Base-by-base conservation (phyloP, 225 moss, liverwort and hornwort species). In the Marchantia paleacea region DNA sequence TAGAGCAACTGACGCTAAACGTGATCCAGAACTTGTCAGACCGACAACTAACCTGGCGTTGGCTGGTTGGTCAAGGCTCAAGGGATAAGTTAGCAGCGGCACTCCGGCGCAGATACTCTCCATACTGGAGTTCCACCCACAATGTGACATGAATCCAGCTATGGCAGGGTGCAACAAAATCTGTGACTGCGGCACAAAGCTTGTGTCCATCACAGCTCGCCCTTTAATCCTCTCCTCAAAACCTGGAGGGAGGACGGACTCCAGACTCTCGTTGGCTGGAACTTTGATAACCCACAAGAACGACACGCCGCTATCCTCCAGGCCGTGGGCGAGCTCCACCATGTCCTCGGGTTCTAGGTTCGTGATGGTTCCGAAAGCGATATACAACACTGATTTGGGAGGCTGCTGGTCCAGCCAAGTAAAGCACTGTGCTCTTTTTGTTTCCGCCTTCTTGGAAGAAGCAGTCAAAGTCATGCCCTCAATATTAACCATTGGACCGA, bases 71-170 rank as follows among this genome's bases (percentile, higher is more conserved):
- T 86, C 86, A 2, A 52, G 25, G 50, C 51, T 0, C 19, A 83
- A 0, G 0, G 91, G 91, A 89, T 90, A 93, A 16, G 90, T 84
- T 71, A 91, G 67, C 12, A 93, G 15, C 18, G 90, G 87, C 55
- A 91, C 80, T 52, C 90, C 86, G 0, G 29, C 63, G 78, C 89
- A 89, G 49, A 91, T 81, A 79, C 89, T 79, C 81, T 90, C 92
- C 26, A 89, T 79, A 1, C 30, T 57, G 18, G 92, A 90, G 74
- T 88, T 91, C 91, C 90, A 91, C 13, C 91, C 90, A 30, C 86
- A 91, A 52, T 91, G 91, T 6, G 88, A 86, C 15, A 93, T 28
- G 30, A 90, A 93, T 22, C 86, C 88, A 51, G 85, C 89, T 0
- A 84, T 65, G 13, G 90, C 83, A 29, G 83, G 83, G 58, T 89